phyloP scores from a whole-genome alignment of 164 flowering plant genomes.

The Houttuynia cordata region DNA sequence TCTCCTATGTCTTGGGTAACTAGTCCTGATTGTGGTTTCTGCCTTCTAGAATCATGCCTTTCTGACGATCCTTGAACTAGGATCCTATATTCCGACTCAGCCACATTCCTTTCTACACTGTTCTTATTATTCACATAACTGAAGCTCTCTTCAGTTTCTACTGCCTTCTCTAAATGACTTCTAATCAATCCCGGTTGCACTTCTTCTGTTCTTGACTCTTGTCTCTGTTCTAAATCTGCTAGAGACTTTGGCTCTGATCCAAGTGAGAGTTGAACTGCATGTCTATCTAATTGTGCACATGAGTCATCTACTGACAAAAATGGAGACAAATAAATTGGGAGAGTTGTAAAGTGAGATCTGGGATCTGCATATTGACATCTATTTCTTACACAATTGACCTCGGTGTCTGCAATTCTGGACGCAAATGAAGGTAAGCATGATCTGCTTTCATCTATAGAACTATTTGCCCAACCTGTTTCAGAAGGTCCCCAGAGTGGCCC shows the following conservation, averaged over 20 bases:
- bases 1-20: conserved; percentile 9
- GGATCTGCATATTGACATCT: conserved; percentile 16
- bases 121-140: background rate
- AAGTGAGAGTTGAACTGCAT: conserved; percentile 1
- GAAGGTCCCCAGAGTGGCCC: conserved; percentile 7
- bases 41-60: conserved; percentile 9
- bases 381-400: conserved; percentile 7
- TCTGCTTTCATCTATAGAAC: conserved; percentile 18
- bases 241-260: conserved; percentile 4
- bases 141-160: background rate
- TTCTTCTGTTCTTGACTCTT: background rate
- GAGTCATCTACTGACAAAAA: background rate
- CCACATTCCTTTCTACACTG: background rate
- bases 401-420: conserved; percentile 6
- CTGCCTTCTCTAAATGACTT: background rate
- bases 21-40: conserved; percentile 5
- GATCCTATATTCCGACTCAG: conserved; percentile 6
- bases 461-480: conserved; percentile 13
- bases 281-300: background rate
- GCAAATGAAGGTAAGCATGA: conserved; percentile 9
- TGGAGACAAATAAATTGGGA: background rate
- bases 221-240: background rate
- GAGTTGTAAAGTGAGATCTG: conserved; percentile 7
- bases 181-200: background rate
- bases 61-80: conserved; percentile 7